Evolutionary conservation across 441 rosid species (phyloP), one percentile per base, ranked within the genome.

Genomic region (Jatropha podagrica): DNA sequence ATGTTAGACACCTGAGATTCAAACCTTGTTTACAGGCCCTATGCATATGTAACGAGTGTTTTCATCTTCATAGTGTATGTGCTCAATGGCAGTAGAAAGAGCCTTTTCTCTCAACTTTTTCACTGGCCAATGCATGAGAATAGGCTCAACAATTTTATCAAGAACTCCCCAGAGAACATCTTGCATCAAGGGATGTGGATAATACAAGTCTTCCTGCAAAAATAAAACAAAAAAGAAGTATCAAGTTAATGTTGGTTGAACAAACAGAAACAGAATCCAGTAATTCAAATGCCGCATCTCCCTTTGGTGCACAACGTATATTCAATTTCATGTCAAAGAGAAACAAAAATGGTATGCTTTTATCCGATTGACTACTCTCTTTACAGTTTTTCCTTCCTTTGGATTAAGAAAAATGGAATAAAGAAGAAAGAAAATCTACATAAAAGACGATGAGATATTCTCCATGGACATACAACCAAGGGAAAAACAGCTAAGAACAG

Each of bases 1-100:
- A 72, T 6, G 48, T 0, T 44, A 44, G 60, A 72, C 55, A 40
- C n/a, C 60, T 82, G 72, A 44, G 61, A 76, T 74, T 73, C 79
- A 63, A 69, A 92, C 99, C 98, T 96, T 96, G 80, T 93, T 92
- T 77, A 94, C 96, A 26, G 98, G 99, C 46, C 98, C 98, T 27
- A 96, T 90, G 92, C 99, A 96, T 78, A 94, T 77, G 74, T 92
- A 96, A 65, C 92, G 88, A 74, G 97, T 92, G 82, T 89, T 94
- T 81, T 92, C 95, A 78, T 94, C 99, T 82, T 96, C 99, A 75
- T 94, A 93, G 82, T 96, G 98, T 72, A 94, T 81, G 76, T 94
- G 98, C 80, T 92, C 89, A 44, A 96, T 82, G 44, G 79, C 81
- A 52, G 82, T 72, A 44, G 64, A 80, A 68, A 92, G 75, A 69